Percentiles rank a stretch among this genome's conserved stretches.
phyloP scores from a whole-genome alignment of 352 stramenopile species.

The Pythium dissimile region DNA sequence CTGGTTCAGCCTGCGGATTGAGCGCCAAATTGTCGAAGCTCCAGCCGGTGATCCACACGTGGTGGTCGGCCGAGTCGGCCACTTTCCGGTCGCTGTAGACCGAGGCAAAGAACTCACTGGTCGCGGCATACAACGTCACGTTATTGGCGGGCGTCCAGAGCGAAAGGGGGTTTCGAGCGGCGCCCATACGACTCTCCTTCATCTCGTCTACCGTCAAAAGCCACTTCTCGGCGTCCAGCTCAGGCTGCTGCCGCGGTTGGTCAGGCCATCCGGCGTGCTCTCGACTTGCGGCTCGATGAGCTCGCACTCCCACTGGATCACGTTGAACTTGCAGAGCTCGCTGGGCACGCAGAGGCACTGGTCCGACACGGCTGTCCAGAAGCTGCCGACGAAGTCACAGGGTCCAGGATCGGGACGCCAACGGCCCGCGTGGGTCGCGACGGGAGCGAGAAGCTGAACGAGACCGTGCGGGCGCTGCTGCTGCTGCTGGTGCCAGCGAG shows the following conservation, averaged over 20 bases:
- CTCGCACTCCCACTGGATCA: slow-evolving; percentile 20
- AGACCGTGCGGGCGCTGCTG: neutral
- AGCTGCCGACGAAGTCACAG: slow-evolving; percentile 10
- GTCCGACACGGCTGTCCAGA: slow-evolving; percentile 20
- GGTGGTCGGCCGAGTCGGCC: slow-evolving; percentile 27
- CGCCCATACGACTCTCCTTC: slow-evolving; percentile 35
- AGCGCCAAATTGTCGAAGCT: slow-evolving; percentile 60
- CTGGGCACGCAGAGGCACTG: slow-evolving; percentile 39
- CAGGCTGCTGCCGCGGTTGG: slow-evolving; percentile 23
- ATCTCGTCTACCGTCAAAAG: slow-evolving; percentile 65
- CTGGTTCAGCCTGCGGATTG: slow-evolving; percentile 26
- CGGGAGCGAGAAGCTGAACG: neutral
- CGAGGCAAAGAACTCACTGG: slow-evolving; percentile 44
- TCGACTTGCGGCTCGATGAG: slow-evolving; percentile 12
- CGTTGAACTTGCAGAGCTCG: slow-evolving; percentile 17
- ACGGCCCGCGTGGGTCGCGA: no score
- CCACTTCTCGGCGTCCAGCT: slow-evolving; percentile 48
- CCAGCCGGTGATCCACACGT: slow-evolving; percentile 58
- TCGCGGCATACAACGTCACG: slow-evolving; percentile 38
- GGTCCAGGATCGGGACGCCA: neutral
- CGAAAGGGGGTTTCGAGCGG: slow-evolving; percentile 37
- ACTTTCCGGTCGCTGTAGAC: slow-evolving; percentile 44
- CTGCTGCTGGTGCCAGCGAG: no score
- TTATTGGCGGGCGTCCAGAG: slow-evolving; percentile 45
- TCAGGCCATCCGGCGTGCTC: slow-evolving; percentile 8